These are phyloP conservation scores for Pythium scleroteichum DNA, from an alignment of 352 stramenopile species.

Conservation along the genomic window DNA sequence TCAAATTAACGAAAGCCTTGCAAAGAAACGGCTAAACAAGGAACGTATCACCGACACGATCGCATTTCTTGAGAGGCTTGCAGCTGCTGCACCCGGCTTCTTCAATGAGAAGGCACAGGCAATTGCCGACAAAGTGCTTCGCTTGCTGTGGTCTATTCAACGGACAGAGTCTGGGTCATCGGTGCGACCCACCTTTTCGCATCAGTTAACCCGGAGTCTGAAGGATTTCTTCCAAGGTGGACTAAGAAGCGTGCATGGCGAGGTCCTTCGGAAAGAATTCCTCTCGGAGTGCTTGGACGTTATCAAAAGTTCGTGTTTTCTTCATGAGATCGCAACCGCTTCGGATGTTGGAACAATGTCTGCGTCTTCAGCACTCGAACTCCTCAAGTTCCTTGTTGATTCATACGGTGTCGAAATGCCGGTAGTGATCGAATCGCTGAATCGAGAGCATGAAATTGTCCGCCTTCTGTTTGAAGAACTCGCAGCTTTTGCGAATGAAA, in stretches of 20 bases:
- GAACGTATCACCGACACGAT: conserved; percentile 72
- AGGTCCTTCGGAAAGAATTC: conserved; percentile 67
- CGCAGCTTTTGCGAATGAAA: conserved; percentile 70
- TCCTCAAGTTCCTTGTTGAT: conserved; percentile 88
- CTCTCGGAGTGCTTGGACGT: conserved; percentile 73
- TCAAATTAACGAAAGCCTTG: conserved; percentile 59
- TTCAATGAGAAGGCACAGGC: conserved; percentile 65
- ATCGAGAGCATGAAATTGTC: conserved; percentile 72
- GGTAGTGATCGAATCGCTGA: conserved; percentile 67
- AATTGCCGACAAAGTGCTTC: conserved; percentile 66
- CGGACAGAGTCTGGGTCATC: conserved; percentile 56
- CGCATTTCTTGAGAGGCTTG: conserved; percentile 79
- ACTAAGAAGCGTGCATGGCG: conserved; percentile 69
- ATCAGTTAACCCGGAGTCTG: conserved; percentile 54
- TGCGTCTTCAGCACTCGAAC: conserved; percentile 73
- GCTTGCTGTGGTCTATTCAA: conserved; percentile 85
- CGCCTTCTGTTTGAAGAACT: conserved; percentile 84
- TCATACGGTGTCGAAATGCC: conserved; percentile 75
- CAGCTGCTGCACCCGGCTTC: conserved; percentile 63
- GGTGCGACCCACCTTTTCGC: conserved; percentile 32
- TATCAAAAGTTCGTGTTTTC: conserved; percentile 74
- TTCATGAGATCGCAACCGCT: conserved; percentile 28
- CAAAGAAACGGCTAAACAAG: conserved; percentile 47
- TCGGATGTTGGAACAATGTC: conserved; percentile 33
- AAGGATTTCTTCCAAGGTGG: conserved; percentile 83